phyloP scores from a whole-genome alignment of 129 eudicot genomes.

The Flaveria bidentis region DNA sequence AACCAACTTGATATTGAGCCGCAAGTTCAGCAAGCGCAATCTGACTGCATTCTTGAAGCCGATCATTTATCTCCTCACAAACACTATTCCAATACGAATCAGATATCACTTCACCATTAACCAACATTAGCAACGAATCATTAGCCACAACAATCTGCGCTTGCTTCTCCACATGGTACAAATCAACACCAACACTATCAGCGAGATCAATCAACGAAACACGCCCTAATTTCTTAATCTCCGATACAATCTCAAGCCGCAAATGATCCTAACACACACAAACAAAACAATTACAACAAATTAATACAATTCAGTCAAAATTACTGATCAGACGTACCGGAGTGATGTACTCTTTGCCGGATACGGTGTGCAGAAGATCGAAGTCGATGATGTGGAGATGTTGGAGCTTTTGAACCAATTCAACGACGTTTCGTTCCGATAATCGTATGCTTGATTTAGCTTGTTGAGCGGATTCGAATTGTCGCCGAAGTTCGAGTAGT shows the following conservation, averaged over 20 bases:
- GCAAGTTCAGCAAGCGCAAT: conserved; percentile 94
- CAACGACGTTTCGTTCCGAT: conserved; percentile 97
- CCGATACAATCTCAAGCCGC: conserved; percentile 65
- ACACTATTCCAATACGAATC: conserved; percentile 76
- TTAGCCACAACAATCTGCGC: conserved; percentile 61
- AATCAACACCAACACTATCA: conserved; percentile 79
- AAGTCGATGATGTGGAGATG: conserved; percentile 79
- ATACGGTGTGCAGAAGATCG: conserved; percentile 92
- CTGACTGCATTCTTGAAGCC: conserved; percentile 96
- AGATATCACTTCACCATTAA: conserved; percentile 86
- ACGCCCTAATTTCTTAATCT: conserved; percentile 78
- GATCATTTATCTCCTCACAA: conserved; percentile 88
- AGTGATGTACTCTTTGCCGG: conserved; percentile 99
- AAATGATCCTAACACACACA: conserved; percentile 62
- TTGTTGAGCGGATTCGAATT: conserved; percentile 90
- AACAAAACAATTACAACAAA: conserved; percentile 8
- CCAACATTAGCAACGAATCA: conserved; percentile 65
- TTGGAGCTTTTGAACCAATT: conserved; percentile 89
- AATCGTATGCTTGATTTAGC: conserved; percentile 91
- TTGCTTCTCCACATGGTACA: conserved; percentile 94
- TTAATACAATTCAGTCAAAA: not conserved
- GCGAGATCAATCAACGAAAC: conserved; percentile 85
- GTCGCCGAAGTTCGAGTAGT: conserved; percentile 75
- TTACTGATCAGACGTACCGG: conserved; percentile 47
- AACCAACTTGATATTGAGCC: conserved; percentile 89